Percentiles rank a stretch among this genome's conserved stretches.
phyloP scores from a whole-genome alignment of 2,329 filamentous ascomycete species.

The Dactylellina parvicollis region DNA sequence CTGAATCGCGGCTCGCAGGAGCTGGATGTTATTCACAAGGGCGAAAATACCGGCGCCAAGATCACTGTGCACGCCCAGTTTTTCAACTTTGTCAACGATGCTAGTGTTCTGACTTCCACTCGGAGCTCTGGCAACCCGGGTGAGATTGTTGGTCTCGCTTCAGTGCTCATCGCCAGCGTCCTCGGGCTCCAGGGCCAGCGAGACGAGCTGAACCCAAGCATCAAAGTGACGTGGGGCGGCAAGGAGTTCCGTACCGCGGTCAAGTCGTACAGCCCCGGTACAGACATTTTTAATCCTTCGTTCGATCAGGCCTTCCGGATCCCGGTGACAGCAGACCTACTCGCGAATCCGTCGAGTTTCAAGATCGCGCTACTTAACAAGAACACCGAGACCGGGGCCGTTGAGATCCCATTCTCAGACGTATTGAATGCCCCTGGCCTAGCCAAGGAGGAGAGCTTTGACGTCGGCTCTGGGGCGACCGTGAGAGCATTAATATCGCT shows the following conservation, averaged over 20 bases:
- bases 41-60: conserved; percentile 60
- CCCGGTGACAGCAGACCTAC: conserved; percentile 60
- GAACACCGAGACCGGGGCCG: conserved; percentile 59
- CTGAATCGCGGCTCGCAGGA: conserved; percentile 63
- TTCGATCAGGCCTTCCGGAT: conserved; percentile 65
- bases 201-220: conserved; percentile 64
- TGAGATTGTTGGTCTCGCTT: conserved; percentile 62
- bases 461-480: conserved; percentile 60
- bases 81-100: conserved; percentile 62
- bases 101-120: conserved; percentile 59
- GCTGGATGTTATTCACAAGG: conserved; percentile 61
- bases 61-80: conserved; percentile 62
- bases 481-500: conserved; percentile 61
- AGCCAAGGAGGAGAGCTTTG: conserved; percentile 60
- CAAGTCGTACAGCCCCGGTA: conserved; percentile 63
- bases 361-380: conserved; percentile 61
- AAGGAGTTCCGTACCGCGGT: conserved; percentile 63
- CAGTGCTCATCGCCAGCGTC: conserved; percentile 63
- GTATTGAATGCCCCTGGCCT: conserved; percentile 60
- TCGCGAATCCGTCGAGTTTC: conserved; percentile 59
- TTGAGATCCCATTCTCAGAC: conserved; percentile 61
- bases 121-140: conserved; percentile 58
- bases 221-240: conserved; percentile 63
- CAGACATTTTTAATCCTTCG: conserved; percentile 65
- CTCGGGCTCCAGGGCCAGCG: conserved; percentile 63